A percentile compares a stretch with the other conserved stretches of the same genome.
These are phyloP conservation scores for Globisporangium orthogonon DNA, from an alignment of 352 stramenopile species.

Conservation along the genomic window DNA sequence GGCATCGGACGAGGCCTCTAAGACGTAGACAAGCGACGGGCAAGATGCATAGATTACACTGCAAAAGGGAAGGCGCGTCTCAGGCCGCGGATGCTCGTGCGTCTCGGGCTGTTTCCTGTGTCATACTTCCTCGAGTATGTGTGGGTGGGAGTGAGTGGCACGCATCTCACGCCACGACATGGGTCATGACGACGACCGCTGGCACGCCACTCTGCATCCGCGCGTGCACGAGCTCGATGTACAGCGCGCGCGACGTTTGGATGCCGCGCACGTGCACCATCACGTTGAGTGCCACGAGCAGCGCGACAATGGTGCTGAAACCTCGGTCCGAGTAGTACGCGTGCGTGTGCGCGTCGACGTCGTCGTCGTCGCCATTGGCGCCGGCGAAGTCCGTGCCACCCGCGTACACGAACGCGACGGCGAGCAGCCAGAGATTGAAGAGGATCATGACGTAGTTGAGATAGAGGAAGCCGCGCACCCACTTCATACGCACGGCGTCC, in stretches of 20 bases:
- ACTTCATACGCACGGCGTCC: constrained; percentile 54
- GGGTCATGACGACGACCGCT: constrained; percentile 14
- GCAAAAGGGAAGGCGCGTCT: too few species aligned
- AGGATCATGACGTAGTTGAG: constrained; percentile 66
- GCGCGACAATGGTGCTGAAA: constrained; percentile 33
- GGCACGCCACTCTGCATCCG: neutral
- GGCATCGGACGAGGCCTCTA: neutral
- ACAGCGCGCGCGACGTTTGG: constrained; percentile 22
- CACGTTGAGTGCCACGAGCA: constrained; percentile 49
- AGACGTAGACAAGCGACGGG: neutral
- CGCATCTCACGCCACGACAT: constrained; percentile 2
- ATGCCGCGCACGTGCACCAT: constrained; percentile 55
- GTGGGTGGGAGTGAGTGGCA: neutral
- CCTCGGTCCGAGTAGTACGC: constrained; percentile 32
- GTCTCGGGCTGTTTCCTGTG: too few species aligned
- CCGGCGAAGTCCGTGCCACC: constrained; percentile 23
- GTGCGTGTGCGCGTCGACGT: constrained; percentile 8
- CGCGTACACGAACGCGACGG: constrained; percentile 36
- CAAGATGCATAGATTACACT: neutral
- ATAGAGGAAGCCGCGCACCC: constrained; percentile 60
- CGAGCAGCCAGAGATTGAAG: constrained; percentile 60
- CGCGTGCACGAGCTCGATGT: constrained; percentile 27
- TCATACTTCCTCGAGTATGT: neutral
- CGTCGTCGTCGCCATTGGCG: constrained; percentile 11
- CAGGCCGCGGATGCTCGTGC: too few species aligned